A percentile compares a stretch with the other conserved stretches of the same genome.
phyloP scores from a whole-genome alignment of 164 flowering plant species.

The Piper longum region DNA sequence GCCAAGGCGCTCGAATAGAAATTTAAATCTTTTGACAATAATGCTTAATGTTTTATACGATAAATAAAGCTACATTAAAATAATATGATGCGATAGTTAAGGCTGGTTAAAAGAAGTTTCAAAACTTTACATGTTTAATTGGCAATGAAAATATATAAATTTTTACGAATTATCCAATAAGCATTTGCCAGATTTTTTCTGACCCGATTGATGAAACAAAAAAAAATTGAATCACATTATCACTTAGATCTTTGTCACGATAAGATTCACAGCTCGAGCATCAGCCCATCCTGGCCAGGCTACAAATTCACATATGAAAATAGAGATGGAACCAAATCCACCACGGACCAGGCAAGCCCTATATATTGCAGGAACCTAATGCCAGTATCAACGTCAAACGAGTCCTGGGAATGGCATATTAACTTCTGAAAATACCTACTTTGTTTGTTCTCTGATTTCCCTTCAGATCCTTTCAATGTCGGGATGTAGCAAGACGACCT shows the following conservation, averaged over 20 bases:
- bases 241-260: neutral
- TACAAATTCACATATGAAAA: slow-evolving; percentile 48
- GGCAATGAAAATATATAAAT: no score
- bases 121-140: no score
- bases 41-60: no score
- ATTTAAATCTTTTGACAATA: no score
- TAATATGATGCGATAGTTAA: no score
- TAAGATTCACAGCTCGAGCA: slow-evolving; percentile 2
- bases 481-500: slow-evolving; percentile 67
- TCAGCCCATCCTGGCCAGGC: neutral
- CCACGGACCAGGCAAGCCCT: slow-evolving; percentile 98
- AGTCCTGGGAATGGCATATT: slow-evolving; percentile 32
- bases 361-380: slow-evolving; percentile 87
- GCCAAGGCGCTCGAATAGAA: no score
- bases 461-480: slow-evolving; percentile 29
- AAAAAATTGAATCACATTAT: no score
- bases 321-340: slow-evolving; percentile 79
- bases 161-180: no score
- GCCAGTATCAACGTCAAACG: slow-evolving; percentile 89
- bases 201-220: no score
- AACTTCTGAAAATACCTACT: slow-evolving; percentile 49
- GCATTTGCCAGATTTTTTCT: no score
- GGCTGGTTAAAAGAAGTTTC: no score
- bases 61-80: no score
- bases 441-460: slow-evolving; percentile 25